Conservation (phyloP, 2,329 filamentous ascomycete genomes). For the Coniochaeta prunicola region DNA sequence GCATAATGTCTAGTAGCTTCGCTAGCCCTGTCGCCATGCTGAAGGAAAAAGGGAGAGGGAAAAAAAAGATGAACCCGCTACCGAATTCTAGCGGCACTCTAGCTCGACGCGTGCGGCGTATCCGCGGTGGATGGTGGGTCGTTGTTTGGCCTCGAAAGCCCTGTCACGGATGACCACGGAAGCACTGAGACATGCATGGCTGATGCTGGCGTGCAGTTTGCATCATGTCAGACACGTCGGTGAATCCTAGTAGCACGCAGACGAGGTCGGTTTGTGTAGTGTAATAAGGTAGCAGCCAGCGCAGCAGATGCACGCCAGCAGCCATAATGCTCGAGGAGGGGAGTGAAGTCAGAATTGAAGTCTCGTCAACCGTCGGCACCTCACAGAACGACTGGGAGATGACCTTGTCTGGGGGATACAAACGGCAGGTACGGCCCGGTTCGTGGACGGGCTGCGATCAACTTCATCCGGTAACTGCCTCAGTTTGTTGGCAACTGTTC, state of each 20-base stretch:
- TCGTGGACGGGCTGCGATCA: too few relatives aligned
- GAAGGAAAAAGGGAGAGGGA: background rate
- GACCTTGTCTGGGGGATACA: too few relatives aligned
- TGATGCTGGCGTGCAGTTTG: constrained; percentile 1
- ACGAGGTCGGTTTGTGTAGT: too few relatives aligned
- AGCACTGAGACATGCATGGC: background rate
- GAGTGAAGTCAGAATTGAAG: too few relatives aligned
- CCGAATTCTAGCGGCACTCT: background rate
- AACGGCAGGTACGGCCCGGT: too few relatives aligned
- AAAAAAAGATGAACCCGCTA: background rate
- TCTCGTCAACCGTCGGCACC: too few relatives aligned
- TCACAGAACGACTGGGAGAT: too few relatives aligned
- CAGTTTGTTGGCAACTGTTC: too few relatives aligned
- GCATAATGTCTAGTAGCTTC: too few relatives aligned
- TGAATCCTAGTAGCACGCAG: too few relatives aligned
- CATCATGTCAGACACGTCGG: constrained; percentile 1
- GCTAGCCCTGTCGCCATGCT: background rate
- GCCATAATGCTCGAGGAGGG: background rate
- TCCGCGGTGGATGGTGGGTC: background rate
- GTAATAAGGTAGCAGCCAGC: background rate
- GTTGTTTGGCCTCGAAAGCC: background rate
- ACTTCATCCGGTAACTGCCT: too few relatives aligned
- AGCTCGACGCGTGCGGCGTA: background rate
- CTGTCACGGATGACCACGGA: constrained; percentile 2
- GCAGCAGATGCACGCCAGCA: background rate